Evolutionary conservation across 805 yeast species (phyloP).

Genomic region (Yarrowia hollandica): DNA sequence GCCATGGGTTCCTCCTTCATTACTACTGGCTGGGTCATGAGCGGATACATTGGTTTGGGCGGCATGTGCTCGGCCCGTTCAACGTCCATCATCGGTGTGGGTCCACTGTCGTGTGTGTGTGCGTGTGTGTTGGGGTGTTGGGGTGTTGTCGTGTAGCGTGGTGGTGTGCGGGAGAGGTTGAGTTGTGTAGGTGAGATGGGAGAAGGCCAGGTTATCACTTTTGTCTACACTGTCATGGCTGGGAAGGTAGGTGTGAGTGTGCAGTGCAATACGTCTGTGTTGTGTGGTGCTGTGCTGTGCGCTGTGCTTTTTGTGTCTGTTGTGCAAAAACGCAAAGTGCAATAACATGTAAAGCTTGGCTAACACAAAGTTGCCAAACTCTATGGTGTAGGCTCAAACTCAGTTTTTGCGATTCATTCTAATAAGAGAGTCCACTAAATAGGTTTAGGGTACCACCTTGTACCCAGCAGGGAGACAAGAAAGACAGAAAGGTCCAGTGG

Average conservation of each 20-base stretch:
- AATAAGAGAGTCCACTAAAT: slow-evolving; percentile 6
- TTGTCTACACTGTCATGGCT: slow-evolving; percentile 24
- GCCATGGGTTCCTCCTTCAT: slow-evolving; percentile 13
- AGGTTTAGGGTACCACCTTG: slow-evolving; percentile 23
- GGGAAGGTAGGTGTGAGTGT: slow-evolving; percentile 17
- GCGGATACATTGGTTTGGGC: slow-evolving; percentile 27
- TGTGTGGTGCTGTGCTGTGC: slow-evolving; percentile 26
- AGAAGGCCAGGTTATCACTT: slow-evolving; percentile 15
- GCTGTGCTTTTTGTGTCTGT: slow-evolving; percentile 27
- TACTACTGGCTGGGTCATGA: slow-evolving; percentile 26
- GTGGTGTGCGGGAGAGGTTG: background rate
- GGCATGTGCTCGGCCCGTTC: slow-evolving; percentile 28
- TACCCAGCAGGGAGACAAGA: slow-evolving; percentile 9
- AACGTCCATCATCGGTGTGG: slow-evolving; percentile 23
- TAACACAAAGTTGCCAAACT: slow-evolving; percentile 1
- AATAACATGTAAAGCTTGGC: slow-evolving; percentile 5
- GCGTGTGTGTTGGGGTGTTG: background rate
- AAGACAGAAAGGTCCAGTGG: slow-evolving; percentile 10
- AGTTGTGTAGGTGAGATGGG: background rate
- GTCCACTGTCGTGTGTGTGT: slow-evolving; percentile 9
- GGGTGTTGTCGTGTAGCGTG: background rate
- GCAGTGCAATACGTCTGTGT: slow-evolving; percentile 22
- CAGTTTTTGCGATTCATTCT: background rate
- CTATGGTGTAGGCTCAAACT: slow-evolving; percentile 12
- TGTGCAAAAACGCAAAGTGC: slow-evolving; percentile 20